Base-by-base conservation (phyloP, 2,329 filamentous ascomycete genomes). In the Clonostachys rosea region DNA sequence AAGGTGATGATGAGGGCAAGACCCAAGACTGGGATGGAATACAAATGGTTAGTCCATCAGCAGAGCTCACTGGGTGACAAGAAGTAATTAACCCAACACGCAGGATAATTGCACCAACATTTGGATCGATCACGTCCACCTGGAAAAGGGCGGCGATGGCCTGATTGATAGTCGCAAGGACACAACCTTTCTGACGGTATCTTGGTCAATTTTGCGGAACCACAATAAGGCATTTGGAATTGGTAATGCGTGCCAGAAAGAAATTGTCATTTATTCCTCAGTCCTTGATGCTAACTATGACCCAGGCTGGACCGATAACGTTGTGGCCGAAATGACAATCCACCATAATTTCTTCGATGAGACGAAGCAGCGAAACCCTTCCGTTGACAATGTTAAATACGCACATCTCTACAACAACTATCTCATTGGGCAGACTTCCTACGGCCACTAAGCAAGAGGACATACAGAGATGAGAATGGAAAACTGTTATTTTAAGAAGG, bases 371-470 rank as follows among this genome's bases (percentile, higher is more conserved):
- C 56, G 57, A 41, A 59, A 59, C 48, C 57, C 56, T 3, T 54
- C 54, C 4, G 54, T 50, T 40, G 57, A 58, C 52, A 57, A 57
- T 47, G 49, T 59, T 34, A 51, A 51, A 37, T 44, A 56, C 45
- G 55, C 52, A 18, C 57, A 59, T 42, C 43, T 59, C n/a, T 59
- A 59, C 55, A 59, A 59, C 48, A 59, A 59, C 48, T 56, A 57
- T 43, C 50, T 58, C 16, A 44, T 53, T 46, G 54, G 54, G 6
- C 46, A 51, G 40, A 56, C 51, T 10, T 55, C 52, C 3, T 57
- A 58, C 44, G 56, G 57, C 9, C 55, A 58, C 53, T 58, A 58
- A 44, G 50, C 54, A 11, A 54, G 56, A 9, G 57, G 56, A 11
- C 47, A 40, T 34, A 58, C 56, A 8, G 49, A 55, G 44, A 53